Conservation (phyloP, 1,139 yeast species). For the Suhomyces atakaporum region DNA sequence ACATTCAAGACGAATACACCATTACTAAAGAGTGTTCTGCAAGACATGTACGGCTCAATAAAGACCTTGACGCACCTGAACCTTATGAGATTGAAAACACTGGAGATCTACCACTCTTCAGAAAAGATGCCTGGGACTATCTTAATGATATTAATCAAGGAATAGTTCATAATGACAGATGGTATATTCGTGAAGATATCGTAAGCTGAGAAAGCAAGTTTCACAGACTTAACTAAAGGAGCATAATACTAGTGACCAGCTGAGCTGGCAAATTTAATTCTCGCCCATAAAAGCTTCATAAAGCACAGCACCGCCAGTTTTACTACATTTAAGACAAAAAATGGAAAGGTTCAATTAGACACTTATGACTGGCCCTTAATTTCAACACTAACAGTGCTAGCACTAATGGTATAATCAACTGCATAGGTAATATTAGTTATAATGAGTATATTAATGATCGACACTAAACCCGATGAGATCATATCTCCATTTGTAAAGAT, state of each 20-base stretch:
- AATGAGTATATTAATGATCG: no score
- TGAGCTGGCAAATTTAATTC: no score
- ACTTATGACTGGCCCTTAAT: no score
- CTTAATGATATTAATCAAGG: conserved; percentile 33
- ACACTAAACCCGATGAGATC: no score
- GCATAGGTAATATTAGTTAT: no score
- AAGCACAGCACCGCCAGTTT: no score
- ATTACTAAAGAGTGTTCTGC: conserved; percentile 27
- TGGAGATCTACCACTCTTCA: conserved; percentile 32
- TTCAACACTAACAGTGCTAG: not conserved
- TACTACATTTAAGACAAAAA: no score
- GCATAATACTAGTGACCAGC: not conserved
- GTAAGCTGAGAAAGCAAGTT: not conserved
- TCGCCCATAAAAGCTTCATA: no score
- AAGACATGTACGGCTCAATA: conserved; percentile 28
- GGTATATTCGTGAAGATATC: conserved; percentile 23
- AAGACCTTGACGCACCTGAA: conserved; percentile 26
- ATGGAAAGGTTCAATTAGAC: no score
- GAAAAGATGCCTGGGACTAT: conserved; percentile 47
- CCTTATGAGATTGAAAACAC: conserved; percentile 22
- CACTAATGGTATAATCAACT: not conserved
- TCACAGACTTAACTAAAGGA: not conserved
- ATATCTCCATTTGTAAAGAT: no score
- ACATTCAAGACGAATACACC: conserved; percentile 36
- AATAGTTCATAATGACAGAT: conserved; percentile 23